Evolutionary conservation across 108 stramenopile species (phyloP), one percentile per base, ranked within the genome.

Genomic region (Nannochloropsis oceanica): DNA sequence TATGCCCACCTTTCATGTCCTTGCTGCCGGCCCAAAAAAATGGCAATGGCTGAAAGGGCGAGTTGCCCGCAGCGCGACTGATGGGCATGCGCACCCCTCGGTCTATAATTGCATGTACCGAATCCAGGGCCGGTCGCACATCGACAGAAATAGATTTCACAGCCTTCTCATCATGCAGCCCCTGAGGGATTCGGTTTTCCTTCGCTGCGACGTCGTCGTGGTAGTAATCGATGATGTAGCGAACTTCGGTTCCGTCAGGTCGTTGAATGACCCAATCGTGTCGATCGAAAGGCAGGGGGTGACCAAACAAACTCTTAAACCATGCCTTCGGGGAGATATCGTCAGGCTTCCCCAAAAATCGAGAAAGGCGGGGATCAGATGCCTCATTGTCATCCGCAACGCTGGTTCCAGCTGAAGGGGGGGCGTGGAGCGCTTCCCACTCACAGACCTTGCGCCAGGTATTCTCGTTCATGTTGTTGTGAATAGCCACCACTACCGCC

Each of bases 401-500:
- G 18, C 27, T 18, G 27, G 93, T 92, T 34, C 82, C 82, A 14
- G 9, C 24, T 0, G 44, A 13, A 27, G 84, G 14, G 80, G 44
- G 42, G 24, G 44, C 59, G 27, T 89, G 85, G 24, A 92, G 83
- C 80, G 87, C 85, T 89, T 99, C 99, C 99, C 99, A 99, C 89
- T 96, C 94, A 85, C 95, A 87, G 18, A 99, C 93, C 85, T 93
- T 89, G 24, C 84, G 84, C 99, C 99, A 99, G 25, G 98, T 97
- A 43, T 91, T 92, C 90, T 99, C 99, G 91, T 99, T 99, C 99
- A 99, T 99, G 87, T 94, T 93, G 92, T 99, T 99, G 93, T 99
- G 99, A 82, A 99, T 91, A 11, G 97, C 95, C 44, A 99, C 97
- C 9, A 99, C 97, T 81, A 88, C 86, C 25, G 89, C 93, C 91